Conservation (phyloP, 2,329 filamentous ascomycete genomes). For the Aspergillus felis region DNA sequence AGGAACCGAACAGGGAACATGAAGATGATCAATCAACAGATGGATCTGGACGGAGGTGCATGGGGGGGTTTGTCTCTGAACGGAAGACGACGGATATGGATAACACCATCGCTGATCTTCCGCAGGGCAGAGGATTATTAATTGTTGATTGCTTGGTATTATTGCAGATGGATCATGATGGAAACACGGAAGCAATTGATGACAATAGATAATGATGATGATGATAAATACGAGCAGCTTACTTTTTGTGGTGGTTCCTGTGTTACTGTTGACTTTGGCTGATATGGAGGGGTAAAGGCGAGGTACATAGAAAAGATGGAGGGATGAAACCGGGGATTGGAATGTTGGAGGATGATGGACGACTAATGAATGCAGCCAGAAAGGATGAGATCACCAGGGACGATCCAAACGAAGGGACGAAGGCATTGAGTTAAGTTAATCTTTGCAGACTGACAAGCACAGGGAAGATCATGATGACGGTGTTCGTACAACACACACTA, state of each 20-base stretch:
- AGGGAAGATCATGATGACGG: neutral
- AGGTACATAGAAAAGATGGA: conserved; percentile 8
- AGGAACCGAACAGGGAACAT: neutral
- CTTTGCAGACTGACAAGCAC: neutral
- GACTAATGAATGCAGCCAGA: neutral
- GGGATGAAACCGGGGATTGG: neutral
- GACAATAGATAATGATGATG: neutral
- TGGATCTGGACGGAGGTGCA: too few species aligned
- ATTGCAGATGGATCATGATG: too few species aligned
- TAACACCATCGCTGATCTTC: neutral
- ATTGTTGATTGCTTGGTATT: neutral
- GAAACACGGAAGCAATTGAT: too few species aligned
- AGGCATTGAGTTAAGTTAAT: neutral
- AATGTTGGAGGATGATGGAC: conserved; percentile 3
- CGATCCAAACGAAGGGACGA: too few species aligned
- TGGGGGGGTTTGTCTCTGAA: neutral
- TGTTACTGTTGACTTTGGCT: neutral
- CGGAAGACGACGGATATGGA: neutral
- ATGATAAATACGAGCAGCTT: neutral
- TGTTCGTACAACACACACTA: neutral
- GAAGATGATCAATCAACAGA: neutral
- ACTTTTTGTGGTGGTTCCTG: neutral
- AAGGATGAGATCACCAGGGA: neutral
- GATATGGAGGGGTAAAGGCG: conserved; percentile 9
- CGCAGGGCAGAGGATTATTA: neutral